phyloP scores from a whole-genome alignment of 108 stramenopile genomes.

The Pinguiococcus pyrenoidosus region DNA sequence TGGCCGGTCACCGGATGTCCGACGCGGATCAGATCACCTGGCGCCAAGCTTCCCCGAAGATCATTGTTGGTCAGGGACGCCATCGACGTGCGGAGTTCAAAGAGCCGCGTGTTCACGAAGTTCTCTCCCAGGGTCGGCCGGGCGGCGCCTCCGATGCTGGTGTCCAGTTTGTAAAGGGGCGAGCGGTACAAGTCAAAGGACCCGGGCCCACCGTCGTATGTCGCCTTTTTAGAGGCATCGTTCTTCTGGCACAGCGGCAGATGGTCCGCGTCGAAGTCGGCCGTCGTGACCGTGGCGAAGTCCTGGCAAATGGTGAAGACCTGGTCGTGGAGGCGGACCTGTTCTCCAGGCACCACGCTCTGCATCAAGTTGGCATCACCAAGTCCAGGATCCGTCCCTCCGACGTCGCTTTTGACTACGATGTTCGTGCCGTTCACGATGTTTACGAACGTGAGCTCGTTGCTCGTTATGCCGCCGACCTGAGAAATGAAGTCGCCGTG shows the following conservation, averaged over 20 bases:
- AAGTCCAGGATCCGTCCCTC: too few relatives aligned
- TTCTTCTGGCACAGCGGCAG: conserved; percentile 41
- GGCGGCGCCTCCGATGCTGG: conserved; percentile 41
- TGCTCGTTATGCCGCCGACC: conserved; percentile 26
- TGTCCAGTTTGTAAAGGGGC: conserved; percentile 51
- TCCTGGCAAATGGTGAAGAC: conserved; percentile 44
- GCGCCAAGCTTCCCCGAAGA: conserved; percentile 14
- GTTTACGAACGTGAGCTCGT: conserved; percentile 1
- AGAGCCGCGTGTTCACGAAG: conserved; percentile 29
- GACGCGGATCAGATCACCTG: conserved; percentile 51
- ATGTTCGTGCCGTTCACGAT: conserved; percentile 1
- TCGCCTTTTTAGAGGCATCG: conserved; percentile 20
- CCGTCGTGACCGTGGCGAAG: neutral
- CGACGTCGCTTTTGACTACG: too few relatives aligned
- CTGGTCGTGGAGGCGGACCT: conserved; percentile 36
- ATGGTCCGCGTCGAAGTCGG: conserved; percentile 24
- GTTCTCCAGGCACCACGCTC: too few relatives aligned
- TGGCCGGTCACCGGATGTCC: conserved; percentile 52
- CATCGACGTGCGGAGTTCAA: conserved; percentile 9
- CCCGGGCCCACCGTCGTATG: conserved; percentile 17
- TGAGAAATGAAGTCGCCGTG: conserved; percentile 40
- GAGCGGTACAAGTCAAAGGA: conserved; percentile 19
- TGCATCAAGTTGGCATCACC: too few relatives aligned
- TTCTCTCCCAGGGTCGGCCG: conserved; percentile 42
- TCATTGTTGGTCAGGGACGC: conserved; percentile 12